Evolutionary conservation across 2,329 filamentous ascomycete genomes (phyloP).

Genomic region (Ascochyta clinopodiicola): DNA sequence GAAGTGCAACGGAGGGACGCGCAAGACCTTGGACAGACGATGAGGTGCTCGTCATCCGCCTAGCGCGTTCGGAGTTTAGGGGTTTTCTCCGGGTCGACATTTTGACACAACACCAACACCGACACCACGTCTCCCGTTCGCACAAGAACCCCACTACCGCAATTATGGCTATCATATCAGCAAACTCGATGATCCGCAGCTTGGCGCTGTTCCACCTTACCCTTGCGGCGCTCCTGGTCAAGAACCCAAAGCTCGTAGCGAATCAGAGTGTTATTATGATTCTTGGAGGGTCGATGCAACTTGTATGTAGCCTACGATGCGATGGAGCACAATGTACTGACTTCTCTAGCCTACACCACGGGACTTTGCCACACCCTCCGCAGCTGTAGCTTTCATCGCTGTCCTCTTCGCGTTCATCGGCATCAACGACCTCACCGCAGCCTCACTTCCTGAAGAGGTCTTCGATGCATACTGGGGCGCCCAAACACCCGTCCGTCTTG

Average conservation of each 20-base stretch:
- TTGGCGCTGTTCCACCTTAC: conserved; percentile 86
- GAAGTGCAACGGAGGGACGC: neutral
- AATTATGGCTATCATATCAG: conserved; percentile 80
- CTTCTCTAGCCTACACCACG: conserved; percentile 65
- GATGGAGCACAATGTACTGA: neutral
- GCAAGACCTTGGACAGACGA: neutral
- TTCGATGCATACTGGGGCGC: conserved; percentile 57
- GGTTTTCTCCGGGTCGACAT: conserved; percentile 19
- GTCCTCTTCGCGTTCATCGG: conserved; percentile 71
- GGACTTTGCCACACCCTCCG: conserved; percentile 71
- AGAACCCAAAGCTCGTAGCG: conserved; percentile 72
- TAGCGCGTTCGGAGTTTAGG: conserved; percentile 28
- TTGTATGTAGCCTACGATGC: conserved; percentile 61
- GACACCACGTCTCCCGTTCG: neutral
- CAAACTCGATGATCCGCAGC: conserved; percentile 79
- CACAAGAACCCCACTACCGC: neutral
- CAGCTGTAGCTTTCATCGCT: conserved; percentile 70
- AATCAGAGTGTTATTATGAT: conserved; percentile 83
- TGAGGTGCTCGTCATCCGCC: conserved; percentile 15
- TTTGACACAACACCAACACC: conserved; percentile 6
- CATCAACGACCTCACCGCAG: conserved; percentile 55
- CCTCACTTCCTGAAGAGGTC: conserved; percentile 52
- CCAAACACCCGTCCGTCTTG: conserved; percentile 68
- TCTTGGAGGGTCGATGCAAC: conserved; percentile 80
- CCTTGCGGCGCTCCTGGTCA: conserved; percentile 82